Conservation (phyloP, 352 stramenopile species). For the Blastocystis sp. region DNA sequence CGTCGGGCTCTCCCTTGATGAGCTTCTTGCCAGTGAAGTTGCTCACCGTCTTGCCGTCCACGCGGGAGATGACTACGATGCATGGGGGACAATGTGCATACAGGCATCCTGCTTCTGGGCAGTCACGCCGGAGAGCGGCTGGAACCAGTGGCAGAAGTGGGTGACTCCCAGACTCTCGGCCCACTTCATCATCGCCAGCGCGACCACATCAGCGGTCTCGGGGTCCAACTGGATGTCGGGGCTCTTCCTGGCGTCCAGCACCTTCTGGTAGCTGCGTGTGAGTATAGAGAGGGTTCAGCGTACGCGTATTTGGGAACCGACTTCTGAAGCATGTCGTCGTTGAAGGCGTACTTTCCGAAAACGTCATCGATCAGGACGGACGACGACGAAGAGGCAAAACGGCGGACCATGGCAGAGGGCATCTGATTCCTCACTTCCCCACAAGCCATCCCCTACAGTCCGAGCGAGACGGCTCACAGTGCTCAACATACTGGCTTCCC, state of each 20-base stretch:
- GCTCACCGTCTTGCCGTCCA: constrained; percentile 65
- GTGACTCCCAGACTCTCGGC: constrained; percentile 65
- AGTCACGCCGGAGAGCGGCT: constrained; percentile 69
- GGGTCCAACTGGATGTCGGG: constrained; percentile 38
- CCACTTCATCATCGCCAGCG: constrained; percentile 58
- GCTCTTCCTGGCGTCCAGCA: constrained; percentile 21
- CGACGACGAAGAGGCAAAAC: neutral
- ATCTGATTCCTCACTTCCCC: neutral
- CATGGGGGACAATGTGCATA: constrained; percentile 65
- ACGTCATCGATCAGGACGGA: constrained; percentile 47
- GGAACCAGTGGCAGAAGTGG: constrained; percentile 76
- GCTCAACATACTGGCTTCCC: neutral
- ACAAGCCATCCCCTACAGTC: neutral
- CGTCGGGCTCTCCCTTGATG: constrained; percentile 69
- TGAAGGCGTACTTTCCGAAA: constrained; percentile 53
- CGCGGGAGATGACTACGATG: constrained; percentile 38
- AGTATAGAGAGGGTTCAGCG: neutral
- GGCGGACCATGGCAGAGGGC: neutral
- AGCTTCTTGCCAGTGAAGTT: constrained; percentile 73
- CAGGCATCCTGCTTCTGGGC: constrained; percentile 75
- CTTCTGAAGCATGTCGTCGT: constrained; percentile 46
- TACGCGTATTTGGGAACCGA: constrained; percentile 40
- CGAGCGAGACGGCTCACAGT: neutral
- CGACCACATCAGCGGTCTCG: constrained; percentile 57
- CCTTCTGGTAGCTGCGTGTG: constrained; percentile 20